Conservation (phyloP, 2,329 filamentous ascomycete genomes). For the Penicillium sp. region DNA sequence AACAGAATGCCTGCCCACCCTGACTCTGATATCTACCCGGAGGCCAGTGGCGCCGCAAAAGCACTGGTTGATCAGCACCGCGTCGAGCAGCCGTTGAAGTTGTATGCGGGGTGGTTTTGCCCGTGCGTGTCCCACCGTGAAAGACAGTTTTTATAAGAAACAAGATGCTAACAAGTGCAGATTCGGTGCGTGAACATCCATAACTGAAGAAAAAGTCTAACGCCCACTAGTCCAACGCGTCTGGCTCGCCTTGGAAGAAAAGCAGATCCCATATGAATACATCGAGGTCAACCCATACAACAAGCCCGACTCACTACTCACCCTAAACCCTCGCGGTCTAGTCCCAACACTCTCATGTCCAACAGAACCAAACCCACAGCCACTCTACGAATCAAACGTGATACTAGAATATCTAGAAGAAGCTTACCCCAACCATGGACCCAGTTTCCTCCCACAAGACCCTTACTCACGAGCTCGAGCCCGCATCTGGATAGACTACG, state of each 20-base stretch:
- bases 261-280: conserved; percentile 74
- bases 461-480: conserved; percentile 68
- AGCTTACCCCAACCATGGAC: conserved; percentile 59
- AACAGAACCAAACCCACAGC: conserved; percentile 47
- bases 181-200: conserved; percentile 37
- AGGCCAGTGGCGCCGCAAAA: conserved; percentile 51
- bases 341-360: conserved; percentile 67
- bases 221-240: conserved; percentile 61
- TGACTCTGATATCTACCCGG: conserved; percentile 50
- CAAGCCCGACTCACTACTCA: conserved; percentile 69
- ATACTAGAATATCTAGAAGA: conserved; percentile 79
- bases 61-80: conserved; percentile 37
- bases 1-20: conserved; percentile 38
- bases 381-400: conserved; percentile 73
- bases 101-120: conserved; percentile 78
- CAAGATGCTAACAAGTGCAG: conserved; percentile 21
- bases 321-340: conserved; percentile 74
- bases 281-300: conserved; percentile 78
- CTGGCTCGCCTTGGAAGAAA: conserved; percentile 76
- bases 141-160: not conserved
- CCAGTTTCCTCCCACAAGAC: conserved; percentile 61
- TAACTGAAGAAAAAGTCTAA: conserved; percentile 10
- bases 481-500: conserved; percentile 75
- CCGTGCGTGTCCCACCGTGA: conserved; percentile 41
- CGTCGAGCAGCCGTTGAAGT: conserved; percentile 52